A percentile compares a stretch with the other conserved stretches of the same genome.
These are phyloP conservation scores for Arthroderma uncinatum DNA, from an alignment of 2,329 filamentous ascomycete genomes.

Conservation along the genomic window DNA sequence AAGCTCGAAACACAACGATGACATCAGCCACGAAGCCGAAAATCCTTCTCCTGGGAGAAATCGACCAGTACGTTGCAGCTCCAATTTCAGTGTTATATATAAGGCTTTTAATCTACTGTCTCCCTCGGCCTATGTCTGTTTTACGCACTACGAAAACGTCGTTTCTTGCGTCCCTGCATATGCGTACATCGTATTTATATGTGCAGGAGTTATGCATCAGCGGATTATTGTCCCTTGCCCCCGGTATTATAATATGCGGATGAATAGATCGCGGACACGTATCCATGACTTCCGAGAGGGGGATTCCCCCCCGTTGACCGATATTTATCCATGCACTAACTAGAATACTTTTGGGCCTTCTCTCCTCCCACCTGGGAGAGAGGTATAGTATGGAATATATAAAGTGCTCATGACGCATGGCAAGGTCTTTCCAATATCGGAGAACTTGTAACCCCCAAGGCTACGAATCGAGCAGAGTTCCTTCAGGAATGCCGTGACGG, in stretches of 20 bases:
- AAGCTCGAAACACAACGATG: slow-evolving; percentile 7
- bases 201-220: not conserved
- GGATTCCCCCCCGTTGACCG: not conserved
- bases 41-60: slow-evolving; percentile 51
- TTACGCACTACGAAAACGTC: not conserved
- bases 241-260: not conserved
- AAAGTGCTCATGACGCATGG: slow-evolving; percentile 15
- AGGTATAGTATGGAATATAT: not conserved
- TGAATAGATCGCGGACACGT: not conserved
- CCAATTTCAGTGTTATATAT: not conserved
- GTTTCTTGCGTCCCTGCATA: not conserved
- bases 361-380: slow-evolving; percentile 1
- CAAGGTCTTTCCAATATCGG: slow-evolving; percentile 38
- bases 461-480: slow-evolving; percentile 56
- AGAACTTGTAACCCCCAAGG: slow-evolving; percentile 51
- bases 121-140: not conserved
- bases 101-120: not conserved
- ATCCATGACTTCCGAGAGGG: not conserved
- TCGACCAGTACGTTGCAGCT: slow-evolving; percentile 47
- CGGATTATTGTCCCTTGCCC: not conserved
- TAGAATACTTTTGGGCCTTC: not conserved
- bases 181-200: not conserved
- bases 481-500: slow-evolving; percentile 56
- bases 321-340: not conserved
- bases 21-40: slow-evolving; percentile 38